phyloP scores from a whole-genome alignment of 2,329 filamentous ascomycete genomes.

The Trichoderma sp. region DNA sequence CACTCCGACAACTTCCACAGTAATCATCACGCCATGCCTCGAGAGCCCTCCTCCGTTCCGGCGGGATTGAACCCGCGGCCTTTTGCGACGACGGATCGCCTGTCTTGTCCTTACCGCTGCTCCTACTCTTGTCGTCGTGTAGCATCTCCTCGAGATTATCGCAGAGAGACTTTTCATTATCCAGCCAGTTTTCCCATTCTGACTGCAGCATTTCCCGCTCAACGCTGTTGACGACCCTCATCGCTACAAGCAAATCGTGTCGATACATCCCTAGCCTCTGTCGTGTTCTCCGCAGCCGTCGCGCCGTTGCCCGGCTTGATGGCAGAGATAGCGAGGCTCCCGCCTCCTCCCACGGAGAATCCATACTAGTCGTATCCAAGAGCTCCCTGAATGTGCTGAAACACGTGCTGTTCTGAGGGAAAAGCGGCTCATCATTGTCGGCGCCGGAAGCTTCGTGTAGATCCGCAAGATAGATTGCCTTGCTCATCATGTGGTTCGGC shows the following conservation, averaged over 20 bases:
- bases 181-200: conserved; percentile 92
- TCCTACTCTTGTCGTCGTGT: conserved; percentile 25
- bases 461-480: conserved; percentile 78
- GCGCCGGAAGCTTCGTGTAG: conserved; percentile 61
- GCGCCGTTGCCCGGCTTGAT: conserved; percentile 53
- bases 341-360: conserved; percentile 54
- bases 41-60: conserved; percentile 38
- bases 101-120: conserved; percentile 23
- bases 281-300: conserved; percentile 72
- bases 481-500: conserved; percentile 78
- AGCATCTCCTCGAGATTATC: conserved; percentile 55
- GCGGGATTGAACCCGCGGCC: conserved; percentile 30
- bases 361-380: conserved; percentile 55
- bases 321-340: conserved; percentile 46
- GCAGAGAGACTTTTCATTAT: conserved; percentile 75
- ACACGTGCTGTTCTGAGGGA: conserved; percentile 52
- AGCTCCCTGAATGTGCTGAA: conserved; percentile 62
- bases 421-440: conserved; percentile 30
- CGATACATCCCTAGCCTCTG: conserved; percentile 80
- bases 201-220: conserved; percentile 81
- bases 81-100: conserved; percentile 32
- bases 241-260: conserved; percentile 85
- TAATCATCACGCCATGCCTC: conserved; percentile 52
- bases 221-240: conserved; percentile 84
- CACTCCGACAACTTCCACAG: conserved; percentile 54